These are phyloP conservation scores for Paracoccidioides lutzii DNA, from an alignment of 2,329 filamentous ascomycete genomes.

Conservation along the genomic window DNA sequence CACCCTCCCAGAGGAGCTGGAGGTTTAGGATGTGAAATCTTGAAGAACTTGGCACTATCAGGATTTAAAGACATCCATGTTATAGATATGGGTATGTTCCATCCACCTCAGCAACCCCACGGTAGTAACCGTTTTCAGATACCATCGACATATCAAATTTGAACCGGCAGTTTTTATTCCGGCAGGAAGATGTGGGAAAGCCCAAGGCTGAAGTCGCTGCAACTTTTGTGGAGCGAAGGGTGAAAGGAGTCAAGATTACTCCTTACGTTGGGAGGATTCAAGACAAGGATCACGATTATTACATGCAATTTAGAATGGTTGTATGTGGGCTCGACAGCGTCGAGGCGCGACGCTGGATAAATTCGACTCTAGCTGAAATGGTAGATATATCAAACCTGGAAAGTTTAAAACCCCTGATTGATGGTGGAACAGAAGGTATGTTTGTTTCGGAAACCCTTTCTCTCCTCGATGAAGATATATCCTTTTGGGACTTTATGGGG, in stretches of 20 bases:
- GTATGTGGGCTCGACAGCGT: slow-evolving; percentile 94
- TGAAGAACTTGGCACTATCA: slow-evolving; percentile 90
- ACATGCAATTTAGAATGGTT: slow-evolving; percentile 90
- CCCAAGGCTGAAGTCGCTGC: slow-evolving; percentile 90
- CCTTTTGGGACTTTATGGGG: neutral
- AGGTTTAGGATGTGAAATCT: slow-evolving; percentile 86
- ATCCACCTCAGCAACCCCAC: neutral
- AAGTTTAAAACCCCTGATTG: slow-evolving; percentile 81
- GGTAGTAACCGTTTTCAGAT: slow-evolving; percentile 40
- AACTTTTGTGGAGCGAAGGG: slow-evolving; percentile 75
- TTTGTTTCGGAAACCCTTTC: neutral
- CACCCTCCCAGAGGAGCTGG: slow-evolving; percentile 60
- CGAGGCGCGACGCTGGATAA: slow-evolving; percentile 97
- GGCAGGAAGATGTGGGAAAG: slow-evolving; percentile 79
- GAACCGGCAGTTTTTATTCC: slow-evolving; percentile 94
- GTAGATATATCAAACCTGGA: slow-evolving; percentile 74
- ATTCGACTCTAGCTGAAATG: slow-evolving; percentile 80
- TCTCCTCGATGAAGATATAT: neutral
- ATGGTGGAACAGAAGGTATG: slow-evolving; percentile 82
- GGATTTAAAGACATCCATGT: slow-evolving; percentile 97
- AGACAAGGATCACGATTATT: slow-evolving; percentile 91
- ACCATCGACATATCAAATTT: slow-evolving; percentile 98
- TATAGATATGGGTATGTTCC: slow-evolving; percentile 80
- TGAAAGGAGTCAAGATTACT: slow-evolving; percentile 83
- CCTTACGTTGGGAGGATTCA: slow-evolving; percentile 92